phyloP scores from a whole-genome alignment of 2,329 filamentous ascomycete genomes.

The Capronia epimyces region DNA sequence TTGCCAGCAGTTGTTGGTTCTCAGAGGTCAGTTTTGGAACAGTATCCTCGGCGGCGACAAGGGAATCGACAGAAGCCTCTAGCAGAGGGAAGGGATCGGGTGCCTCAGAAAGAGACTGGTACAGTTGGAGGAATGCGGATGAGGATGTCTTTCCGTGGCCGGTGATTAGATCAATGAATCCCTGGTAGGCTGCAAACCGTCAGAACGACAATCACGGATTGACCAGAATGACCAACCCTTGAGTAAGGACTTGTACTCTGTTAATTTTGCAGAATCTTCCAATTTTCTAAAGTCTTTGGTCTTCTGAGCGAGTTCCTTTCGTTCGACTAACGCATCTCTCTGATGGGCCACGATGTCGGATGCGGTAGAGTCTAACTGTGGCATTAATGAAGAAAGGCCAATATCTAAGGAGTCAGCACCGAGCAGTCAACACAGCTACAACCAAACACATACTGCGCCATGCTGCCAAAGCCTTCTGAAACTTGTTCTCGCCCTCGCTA shows the following conservation, averaged over 20 bases:
- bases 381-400: constrained; percentile 76
- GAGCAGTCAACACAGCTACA: not conserved
- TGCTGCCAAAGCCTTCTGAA: constrained; percentile 89
- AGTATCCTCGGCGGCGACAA: constrained; percentile 86
- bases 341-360: constrained; percentile 92
- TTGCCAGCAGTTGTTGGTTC: constrained; percentile 79
- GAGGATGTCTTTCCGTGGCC: constrained; percentile 94
- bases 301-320: constrained; percentile 97
- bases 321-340: constrained; percentile 87
- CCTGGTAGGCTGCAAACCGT: constrained; percentile 70
- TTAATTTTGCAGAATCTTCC: constrained; percentile 78
- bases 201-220: not conserved
- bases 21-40: constrained; percentile 84
- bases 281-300: constrained; percentile 96
- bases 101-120: constrained; percentile 88
- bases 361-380: constrained; percentile 84
- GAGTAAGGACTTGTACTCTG: constrained; percentile 80
- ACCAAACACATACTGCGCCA: constrained; percentile 70
- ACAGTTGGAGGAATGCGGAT: constrained; percentile 85
- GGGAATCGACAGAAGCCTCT: constrained; percentile 90
- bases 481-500: constrained; percentile 72
- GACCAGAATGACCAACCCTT: constrained; percentile 56
- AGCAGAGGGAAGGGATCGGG: constrained; percentile 94
- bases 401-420: constrained; percentile 55
- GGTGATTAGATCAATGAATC: constrained; percentile 91